Evolutionary conservation across 306 rosid genomes (phyloP), one percentile per base, ranked within the genome.

Genomic region (Nissolia schottii): DNA sequence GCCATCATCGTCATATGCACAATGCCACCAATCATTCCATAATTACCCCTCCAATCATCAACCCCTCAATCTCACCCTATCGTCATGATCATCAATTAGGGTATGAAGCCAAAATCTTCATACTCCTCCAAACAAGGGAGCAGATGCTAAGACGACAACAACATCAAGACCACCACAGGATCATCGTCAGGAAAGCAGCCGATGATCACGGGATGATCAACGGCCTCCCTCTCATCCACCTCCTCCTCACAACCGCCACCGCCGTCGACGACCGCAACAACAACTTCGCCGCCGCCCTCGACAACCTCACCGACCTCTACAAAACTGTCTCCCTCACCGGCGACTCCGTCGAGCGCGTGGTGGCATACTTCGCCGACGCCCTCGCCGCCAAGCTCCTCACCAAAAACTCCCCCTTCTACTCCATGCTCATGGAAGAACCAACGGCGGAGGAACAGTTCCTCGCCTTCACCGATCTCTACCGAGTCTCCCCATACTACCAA

Each of bases 401-500:
- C 3, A 71, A 66, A 3, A 78, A 77, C 37, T 89, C 94, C 0
- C 91, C 91, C 1, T 84, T 86, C 79, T 86, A 74, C 22, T 86
- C 82, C 67, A 78, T 80, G 86, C 78, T 89, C 58, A 78, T 77
- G 80, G 86, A 84, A 56, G 84, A 84, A 5, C 94, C 94, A 0
- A 84, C 91, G 0, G 3, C 11, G 0, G 87, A 78, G 4, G 91
- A 86, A 41, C 82, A 80, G 66, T 86, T 89, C 16, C 69, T 79
- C 0, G 86, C 91, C 2, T 89, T 84, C 64, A 89, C 84, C 0
- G 79, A 81, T 29, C 83, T 89, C 46, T 89, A 89, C 48, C 48
- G 84, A 20, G 91, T 78, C 6, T 89, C 94, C 2, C 94, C 94
- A 0, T 86, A 75, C 55, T 82, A 80, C 81, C 94, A 89, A 24